Conservation (phyloP, 306 rosid genomes). For the Dryas octopetala region DNA sequence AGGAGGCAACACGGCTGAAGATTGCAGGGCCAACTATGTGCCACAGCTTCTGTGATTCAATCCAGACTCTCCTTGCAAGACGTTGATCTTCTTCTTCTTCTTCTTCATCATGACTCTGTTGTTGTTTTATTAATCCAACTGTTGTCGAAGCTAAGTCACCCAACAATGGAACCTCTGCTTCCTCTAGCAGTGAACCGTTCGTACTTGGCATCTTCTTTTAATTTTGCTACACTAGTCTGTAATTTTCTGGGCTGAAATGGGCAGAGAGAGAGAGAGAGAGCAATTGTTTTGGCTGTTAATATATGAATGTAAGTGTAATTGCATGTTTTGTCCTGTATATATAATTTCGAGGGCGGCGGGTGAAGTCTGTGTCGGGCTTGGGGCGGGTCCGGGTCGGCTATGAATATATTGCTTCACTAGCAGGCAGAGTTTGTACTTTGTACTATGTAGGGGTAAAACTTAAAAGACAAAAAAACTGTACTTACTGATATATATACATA, state of each 20-base stretch:
- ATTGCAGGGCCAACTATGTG: conserved; percentile 74
- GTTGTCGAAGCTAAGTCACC: neutral
- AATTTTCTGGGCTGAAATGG: neutral
- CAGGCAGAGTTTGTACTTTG: no score
- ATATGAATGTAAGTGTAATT: neutral
- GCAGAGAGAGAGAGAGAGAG: neutral
- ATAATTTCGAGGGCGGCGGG: no score
- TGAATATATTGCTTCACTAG: no score
- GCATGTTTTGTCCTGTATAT: neutral
- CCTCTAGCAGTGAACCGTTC: conserved; percentile 9
- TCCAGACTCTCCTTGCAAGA: conserved; percentile 35
- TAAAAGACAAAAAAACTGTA: no score
- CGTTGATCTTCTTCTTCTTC: neutral
- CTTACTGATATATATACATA: neutral
- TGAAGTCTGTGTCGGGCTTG: no score
- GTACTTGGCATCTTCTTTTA: neutral
- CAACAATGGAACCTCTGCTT: conserved; percentile 42
- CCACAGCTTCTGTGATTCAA: conserved; percentile 75
- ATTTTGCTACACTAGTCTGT: neutral
- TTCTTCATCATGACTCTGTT: conserved; percentile 16
- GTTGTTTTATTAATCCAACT: conserved; percentile 3
- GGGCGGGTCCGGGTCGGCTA: no score
- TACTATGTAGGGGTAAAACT: no score
- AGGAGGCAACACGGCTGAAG: conserved; percentile 53
- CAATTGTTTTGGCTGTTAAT: neutral